phyloP scores from a whole-genome alignment of 2,329 filamentous ascomycete species.

The Fusarium dlaminii region DNA sequence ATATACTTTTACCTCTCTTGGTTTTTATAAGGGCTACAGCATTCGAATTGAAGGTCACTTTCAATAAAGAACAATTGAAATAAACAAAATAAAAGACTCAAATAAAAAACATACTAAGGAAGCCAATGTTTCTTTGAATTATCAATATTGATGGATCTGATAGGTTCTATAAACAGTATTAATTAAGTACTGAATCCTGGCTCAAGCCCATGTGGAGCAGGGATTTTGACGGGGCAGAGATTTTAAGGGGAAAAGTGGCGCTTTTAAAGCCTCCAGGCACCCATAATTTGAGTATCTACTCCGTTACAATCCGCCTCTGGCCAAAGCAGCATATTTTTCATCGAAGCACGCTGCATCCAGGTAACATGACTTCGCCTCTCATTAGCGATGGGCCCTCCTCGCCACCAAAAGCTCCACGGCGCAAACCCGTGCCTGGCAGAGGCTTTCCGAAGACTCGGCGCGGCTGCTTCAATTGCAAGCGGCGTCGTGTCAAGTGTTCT shows the following conservation, averaged over 20 bases:
- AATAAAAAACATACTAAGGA: neutral
- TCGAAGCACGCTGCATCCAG: neutral
- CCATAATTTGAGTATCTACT: neutral
- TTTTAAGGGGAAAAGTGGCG: neutral
- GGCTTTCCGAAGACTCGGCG: too few species aligned
- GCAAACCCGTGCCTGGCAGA: too few species aligned
- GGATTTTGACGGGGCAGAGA: neutral
- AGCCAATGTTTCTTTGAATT: neutral
- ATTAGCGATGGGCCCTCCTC: neutral
- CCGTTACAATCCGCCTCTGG: neutral
- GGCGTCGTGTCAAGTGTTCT: too few species aligned
- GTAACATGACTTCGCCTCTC: neutral
- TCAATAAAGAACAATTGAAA: neutral
- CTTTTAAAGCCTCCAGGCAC: neutral
- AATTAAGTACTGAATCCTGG: neutral
- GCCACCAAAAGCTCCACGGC: too few species aligned
- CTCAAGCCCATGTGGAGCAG: neutral
- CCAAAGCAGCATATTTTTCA: neutral
- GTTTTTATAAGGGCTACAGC: neutral
- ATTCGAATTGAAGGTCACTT: rapidly evolving
- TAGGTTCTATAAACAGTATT: neutral
- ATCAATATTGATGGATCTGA: neutral
- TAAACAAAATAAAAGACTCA: neutral
- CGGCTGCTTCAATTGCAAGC: too few species aligned
- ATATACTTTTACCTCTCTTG: neutral